Base-by-base conservation (phyloP, 768 basidiomycete species). In the Hortiboletus flavorubellus region DNA sequence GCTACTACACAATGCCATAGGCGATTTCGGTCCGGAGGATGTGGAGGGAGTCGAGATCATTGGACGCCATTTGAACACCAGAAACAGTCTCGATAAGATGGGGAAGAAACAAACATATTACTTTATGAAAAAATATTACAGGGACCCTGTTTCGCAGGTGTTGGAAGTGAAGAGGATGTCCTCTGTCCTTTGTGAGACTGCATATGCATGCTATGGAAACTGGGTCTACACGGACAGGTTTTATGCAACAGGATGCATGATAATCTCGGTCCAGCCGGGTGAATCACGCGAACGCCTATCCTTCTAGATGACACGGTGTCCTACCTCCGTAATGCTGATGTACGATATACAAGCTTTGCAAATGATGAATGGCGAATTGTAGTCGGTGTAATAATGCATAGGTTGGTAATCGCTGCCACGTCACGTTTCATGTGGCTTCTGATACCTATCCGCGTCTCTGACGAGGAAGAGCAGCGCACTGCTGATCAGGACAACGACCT, bases 371-470 rank as follows among this genome's bases (percentile, higher is more conserved):
- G 21, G 29, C 26, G 12, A 7, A 15, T 31, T 21, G 39, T 15
- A 18, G 10, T 35, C 21, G 30, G 4, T n/a, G 2, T 35, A 15
- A 42, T 29, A 33, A 8, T 18, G 3, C 10, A 14, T 0, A 7
- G 16, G 8, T 39, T 10, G 8, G 31, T 12, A 7, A 15, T 42
- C 10, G 14, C 12, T 23, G 26, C 9, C 29, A 29, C 6, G 30
- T 26, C 30, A 63, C 11, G 31, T 23, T 65, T 59, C 56, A 10
- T n/a, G 29, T 18, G 49, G 37, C 2, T 48, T 49, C 38, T 39
- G 56, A 46, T 66, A 60, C 30, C 53, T 44, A 33, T 68, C 68
- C 10, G 29, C 43, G 5, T 68, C 68, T 53, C 59, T 62, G 46
- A 70, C 43, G 29, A 68, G 56, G 55, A 71, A 54, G 8, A 68